A percentile compares a stretch with the other conserved stretches of the same genome.
Conservation (phyloP, 176 grass and related monocot species). For the Avena eriantha region DNA sequence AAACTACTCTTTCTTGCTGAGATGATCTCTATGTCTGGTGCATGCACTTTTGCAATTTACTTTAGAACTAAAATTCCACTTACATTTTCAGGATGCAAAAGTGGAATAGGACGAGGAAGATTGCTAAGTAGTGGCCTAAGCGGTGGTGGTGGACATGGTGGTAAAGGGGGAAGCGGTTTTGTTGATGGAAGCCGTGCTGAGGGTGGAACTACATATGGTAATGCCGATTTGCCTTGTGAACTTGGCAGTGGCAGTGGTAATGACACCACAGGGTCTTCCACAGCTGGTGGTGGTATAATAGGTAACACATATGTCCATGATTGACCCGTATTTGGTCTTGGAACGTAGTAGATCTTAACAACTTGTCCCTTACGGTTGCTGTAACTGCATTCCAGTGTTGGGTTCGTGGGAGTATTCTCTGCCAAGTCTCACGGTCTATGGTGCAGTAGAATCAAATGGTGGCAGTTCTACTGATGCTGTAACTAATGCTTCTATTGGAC, state of each 20-base stretch:
- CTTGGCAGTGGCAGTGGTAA: constrained; percentile 99
- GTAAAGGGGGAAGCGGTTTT: constrained; percentile 79
- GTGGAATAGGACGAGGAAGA: constrained; percentile 84
- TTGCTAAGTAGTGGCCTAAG: constrained; percentile 63
- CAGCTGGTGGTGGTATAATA: constrained; percentile 97
- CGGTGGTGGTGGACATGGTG: constrained; percentile 95
- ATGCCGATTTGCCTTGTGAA: constrained; percentile 92
- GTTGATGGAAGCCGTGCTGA: constrained; percentile 47
- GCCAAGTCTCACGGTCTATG: constrained; percentile 67
- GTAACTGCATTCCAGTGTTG: constrained; percentile 70
- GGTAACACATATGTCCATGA: constrained; percentile 53
- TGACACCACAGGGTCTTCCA: constrained; percentile 63
- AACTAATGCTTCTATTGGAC: constrained; percentile 59
- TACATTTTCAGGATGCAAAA: constrained; percentile 76
- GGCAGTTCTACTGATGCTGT: constrained; percentile 52
- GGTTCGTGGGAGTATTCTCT: constrained; percentile 94
- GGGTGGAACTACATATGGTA: constrained; percentile 80
- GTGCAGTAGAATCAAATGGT: constrained; percentile 92
- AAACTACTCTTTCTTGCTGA: not conserved
- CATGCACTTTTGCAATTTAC: not conserved
- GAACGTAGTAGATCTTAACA: constrained; percentile 13
- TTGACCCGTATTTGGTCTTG: constrained; percentile 23
- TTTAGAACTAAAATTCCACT: constrained; percentile 21
- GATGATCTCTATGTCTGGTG: constrained; percentile 4
- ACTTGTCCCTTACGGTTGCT: constrained; percentile 36